Base-by-base conservation (phyloP, 1,284 basidiomycete genomes). In the Clitocybe nebularis region DNA sequence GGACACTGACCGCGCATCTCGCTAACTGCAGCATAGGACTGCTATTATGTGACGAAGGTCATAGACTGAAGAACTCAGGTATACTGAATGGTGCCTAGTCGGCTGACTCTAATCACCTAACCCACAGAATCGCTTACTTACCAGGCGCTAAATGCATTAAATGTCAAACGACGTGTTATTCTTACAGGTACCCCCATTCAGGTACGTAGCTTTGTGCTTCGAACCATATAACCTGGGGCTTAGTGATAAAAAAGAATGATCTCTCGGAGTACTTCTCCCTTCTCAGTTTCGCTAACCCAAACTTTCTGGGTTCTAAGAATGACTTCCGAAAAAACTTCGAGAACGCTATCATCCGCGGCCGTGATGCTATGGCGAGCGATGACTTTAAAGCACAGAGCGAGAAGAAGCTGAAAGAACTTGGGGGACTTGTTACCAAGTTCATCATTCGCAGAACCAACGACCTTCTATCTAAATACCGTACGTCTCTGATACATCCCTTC, bases 271-370 rank as follows among this genome's bases (percentile, higher is more conserved):
- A 97, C 63, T 98, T 97, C 61, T 93, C 93, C 0, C 75, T 99
- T 8, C 79, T 99, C 41, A 94, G 89, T 64, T 99, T 99, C 56
- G 95, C 94, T 43, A 99, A 98, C 56, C 96, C 96, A 2, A 89
- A 93, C 52, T 94, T 92, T 62, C 77, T 99, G 29, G 96, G 96
- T 7, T 81, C 88, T 2, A 90, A 92, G 60, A 79, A 82, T 44
- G 90, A 98, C 46, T 99, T 99, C 66, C 81, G 93, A 51, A 96
- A 95, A 74, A 94, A 95, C 61, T 99, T 92, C 55, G 96, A 99
- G 72, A 82, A 90, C 48, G 81, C 80, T 43, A 99, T 99, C 52
- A 86, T 98, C 47, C 82, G 89, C 21, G 96, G 96, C 10, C 83
- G 95, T 32, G 94, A 99, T 58, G 84, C 94, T 2, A 84, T 89